Conservation (phyloP, 106 monocot genomes). For the Chionographis japonica region DNA sequence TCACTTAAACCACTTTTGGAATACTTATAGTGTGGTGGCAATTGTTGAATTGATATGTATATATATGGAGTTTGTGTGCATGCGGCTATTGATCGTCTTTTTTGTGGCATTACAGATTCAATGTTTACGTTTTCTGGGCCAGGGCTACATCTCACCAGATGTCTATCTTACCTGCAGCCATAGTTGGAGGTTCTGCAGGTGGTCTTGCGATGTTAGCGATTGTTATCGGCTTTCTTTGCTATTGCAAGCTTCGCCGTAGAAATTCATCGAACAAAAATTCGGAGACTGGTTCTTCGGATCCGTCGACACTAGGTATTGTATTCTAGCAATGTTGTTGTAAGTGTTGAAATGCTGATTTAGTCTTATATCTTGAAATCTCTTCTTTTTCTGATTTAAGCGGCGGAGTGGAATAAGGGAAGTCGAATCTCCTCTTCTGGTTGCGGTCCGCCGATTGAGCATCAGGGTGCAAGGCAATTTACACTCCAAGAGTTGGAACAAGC, state of each 20-base stretch:
- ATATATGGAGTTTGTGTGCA: background rate
- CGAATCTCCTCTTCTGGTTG: conserved; percentile 17
- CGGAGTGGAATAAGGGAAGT: conserved; percentile 38
- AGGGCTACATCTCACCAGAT: conserved; percentile 17
- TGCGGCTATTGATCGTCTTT: background rate
- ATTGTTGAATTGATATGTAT: background rate
- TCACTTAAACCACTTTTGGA: background rate
- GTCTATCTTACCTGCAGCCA: conserved; percentile 35
- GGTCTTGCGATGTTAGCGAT: conserved; percentile 16
- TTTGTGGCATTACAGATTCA: conserved; percentile 29
- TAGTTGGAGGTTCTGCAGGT: conserved; percentile 42
- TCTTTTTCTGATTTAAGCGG: conserved; percentile 6
- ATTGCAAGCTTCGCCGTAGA: conserved; percentile 10
- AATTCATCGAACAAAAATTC: conserved; percentile 34
- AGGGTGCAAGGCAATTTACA: conserved; percentile 37
- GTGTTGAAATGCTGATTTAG: background rate
- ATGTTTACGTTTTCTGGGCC: conserved; percentile 28
- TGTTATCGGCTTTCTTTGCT: conserved; percentile 20
- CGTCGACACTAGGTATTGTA: conserved; percentile 32
- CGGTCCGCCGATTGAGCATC: conserved; percentile 9
- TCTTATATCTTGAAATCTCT: background rate
- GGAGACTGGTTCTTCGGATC: conserved; percentile 62
- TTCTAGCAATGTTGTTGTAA: background rate
- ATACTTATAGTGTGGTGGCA: background rate
- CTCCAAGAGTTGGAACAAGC: conserved; percentile 57